Conservation (phyloP, 192 early-diverging fungal species). For the Diversispora epigaea region DNA sequence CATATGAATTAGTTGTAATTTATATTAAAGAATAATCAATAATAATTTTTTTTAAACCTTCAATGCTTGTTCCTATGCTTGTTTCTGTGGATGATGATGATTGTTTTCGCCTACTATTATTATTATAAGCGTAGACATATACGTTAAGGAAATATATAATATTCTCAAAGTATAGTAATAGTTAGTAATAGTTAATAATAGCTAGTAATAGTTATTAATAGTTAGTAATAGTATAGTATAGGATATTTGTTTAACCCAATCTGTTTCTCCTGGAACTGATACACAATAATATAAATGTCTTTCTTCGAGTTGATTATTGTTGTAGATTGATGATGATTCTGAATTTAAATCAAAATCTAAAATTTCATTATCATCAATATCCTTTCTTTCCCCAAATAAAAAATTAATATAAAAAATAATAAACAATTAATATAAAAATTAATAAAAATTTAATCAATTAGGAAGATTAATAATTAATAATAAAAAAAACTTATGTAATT, state of each 20-base stretch:
- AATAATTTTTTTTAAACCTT: neutral
- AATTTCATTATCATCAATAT: neutral
- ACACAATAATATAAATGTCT: constrained; percentile 68
- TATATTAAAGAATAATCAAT: neutral
- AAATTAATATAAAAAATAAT: no score
- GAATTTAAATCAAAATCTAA: neutral
- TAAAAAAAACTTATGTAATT: neutral
- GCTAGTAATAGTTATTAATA: neutral
- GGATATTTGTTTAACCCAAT: constrained; percentile 57
- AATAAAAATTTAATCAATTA: neutral
- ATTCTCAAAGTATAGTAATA: neutral
- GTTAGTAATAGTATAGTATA: neutral
- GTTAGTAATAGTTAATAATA: neutral
- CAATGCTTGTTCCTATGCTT: neutral
- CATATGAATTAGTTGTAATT: neutral
- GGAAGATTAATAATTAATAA: neutral
- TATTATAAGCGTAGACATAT: no score
- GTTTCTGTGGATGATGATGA: neutral
- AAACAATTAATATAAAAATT: no score
- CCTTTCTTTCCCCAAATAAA: neutral
- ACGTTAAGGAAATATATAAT: no score
- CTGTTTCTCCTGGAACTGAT: constrained; percentile 65
- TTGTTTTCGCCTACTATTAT: no score
- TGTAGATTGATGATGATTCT: no score
- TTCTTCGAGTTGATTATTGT: constrained; percentile 49